Evolutionary conservation across 2,329 filamentous ascomycete species (phyloP).

Genomic region (Colletotrichum destructivum): DNA sequence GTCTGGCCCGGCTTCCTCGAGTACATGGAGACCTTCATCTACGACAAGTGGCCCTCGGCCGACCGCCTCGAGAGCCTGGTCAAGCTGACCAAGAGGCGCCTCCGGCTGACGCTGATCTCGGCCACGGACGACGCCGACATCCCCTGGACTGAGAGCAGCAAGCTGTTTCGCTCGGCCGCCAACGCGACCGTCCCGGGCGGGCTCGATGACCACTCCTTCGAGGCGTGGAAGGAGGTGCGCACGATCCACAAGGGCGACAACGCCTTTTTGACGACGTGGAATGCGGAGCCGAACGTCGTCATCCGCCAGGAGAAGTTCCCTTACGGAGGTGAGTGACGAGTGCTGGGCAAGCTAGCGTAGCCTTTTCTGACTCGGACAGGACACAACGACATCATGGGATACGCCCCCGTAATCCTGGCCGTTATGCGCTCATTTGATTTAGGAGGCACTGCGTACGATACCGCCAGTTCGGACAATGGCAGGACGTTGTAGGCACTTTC

Average conservation of each 20-base stretch:
- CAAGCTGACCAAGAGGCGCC: conserved; percentile 62
- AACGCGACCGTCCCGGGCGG: conserved; percentile 61
- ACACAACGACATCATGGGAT: conserved; percentile 79
- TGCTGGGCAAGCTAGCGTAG: neutral
- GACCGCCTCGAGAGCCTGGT: conserved; percentile 74
- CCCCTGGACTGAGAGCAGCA: conserved; percentile 78
- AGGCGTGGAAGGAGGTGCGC: conserved; percentile 61
- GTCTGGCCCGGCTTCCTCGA: conserved; percentile 75
- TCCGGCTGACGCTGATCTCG: conserved; percentile 83
- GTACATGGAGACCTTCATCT: conserved; percentile 73
- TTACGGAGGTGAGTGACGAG: conserved; percentile 64
- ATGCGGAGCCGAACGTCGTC: conserved; percentile 59
- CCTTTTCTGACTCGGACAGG: conserved; percentile 58
- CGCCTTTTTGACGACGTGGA: conserved; percentile 65
- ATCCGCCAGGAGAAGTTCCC: conserved; percentile 70
- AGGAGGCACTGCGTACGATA: conserved; percentile 43
- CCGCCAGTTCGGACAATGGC: conserved; percentile 28
- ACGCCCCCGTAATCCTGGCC: conserved; percentile 74
- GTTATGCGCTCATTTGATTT: conserved; percentile 76
- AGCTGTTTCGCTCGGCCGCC: conserved; percentile 73
- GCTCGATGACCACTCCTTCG: conserved; percentile 56
- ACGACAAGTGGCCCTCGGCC: conserved; percentile 87
- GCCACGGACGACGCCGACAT: conserved; percentile 88
- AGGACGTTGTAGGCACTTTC: neutral
- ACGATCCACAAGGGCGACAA: conserved; percentile 61